phyloP scores from a whole-genome alignment of 176 grass and related monocot genomes.

The Oryza glaberrima region DNA sequence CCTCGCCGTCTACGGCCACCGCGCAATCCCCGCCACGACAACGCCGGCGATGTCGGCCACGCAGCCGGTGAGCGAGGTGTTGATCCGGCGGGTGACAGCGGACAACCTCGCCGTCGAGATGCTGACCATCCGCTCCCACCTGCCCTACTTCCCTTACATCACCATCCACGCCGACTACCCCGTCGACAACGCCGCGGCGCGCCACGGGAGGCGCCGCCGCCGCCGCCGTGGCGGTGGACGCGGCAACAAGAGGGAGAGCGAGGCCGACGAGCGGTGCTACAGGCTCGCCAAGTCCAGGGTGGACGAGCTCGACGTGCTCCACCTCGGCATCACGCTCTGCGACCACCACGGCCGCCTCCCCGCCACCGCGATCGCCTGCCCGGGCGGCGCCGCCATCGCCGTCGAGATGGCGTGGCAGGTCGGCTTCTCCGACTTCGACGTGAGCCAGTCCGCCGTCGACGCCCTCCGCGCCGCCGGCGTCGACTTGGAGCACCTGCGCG shows the following conservation, averaged over 20 bases:
- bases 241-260: neutral
- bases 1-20: too few species aligned
- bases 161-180: neutral
- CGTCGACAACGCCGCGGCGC: neutral
- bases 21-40: too few species aligned
- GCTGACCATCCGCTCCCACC: neutral
- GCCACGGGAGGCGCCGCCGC: too few species aligned
- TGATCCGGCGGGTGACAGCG: neutral
- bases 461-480: neutral
- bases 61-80: neutral
- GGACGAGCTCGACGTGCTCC: neutral
- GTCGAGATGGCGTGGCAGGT: conserved; percentile 9
- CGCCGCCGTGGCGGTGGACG: too few species aligned
- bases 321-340: conserved; percentile 29
- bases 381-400: neutral
- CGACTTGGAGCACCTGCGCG: neutral
- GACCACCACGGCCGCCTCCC: conserved; percentile 4
- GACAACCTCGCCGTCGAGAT: neutral
- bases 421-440: neutral
- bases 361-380: too few species aligned
- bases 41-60: too few species aligned
- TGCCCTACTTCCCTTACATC: neutral
- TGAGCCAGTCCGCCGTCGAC: neutral
- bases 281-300: conserved; percentile 13
- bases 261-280: neutral